A percentile compares a stretch with the other conserved stretches of the same genome.
phyloP scores from a whole-genome alignment of 805 yeast genomes.

The Candida maris region DNA sequence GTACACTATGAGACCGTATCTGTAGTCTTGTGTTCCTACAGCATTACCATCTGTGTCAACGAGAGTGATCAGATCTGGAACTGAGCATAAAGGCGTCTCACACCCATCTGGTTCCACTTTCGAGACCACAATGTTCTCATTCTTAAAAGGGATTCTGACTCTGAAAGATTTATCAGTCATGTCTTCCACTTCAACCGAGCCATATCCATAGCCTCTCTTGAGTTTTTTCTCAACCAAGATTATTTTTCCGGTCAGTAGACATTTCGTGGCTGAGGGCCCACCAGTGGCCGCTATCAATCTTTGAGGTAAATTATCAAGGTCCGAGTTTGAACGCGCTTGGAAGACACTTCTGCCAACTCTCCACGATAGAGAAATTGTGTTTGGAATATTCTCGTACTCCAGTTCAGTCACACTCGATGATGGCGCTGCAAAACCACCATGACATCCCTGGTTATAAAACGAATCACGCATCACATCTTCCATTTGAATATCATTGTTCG shows the following conservation, averaged over 20 bases:
- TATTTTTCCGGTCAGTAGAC: slow-evolving; percentile 39
- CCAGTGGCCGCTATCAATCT: slow-evolving; percentile 35
- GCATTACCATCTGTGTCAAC: slow-evolving; percentile 39
- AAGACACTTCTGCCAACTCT: slow-evolving; percentile 41
- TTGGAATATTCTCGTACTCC: slow-evolving; percentile 28
- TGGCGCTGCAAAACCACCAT: slow-evolving; percentile 35
- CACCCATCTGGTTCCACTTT: slow-evolving; percentile 18
- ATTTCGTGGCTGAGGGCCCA: slow-evolving; percentile 30
- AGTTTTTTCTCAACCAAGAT: slow-evolving; percentile 38
- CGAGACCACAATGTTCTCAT: slow-evolving; percentile 39
- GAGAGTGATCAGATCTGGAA: slow-evolving; percentile 41
- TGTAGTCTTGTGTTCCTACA: slow-evolving; percentile 43
- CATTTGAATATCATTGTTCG: slow-evolving; percentile 31
- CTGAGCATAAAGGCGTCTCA: slow-evolving; percentile 32
- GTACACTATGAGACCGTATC: slow-evolving; percentile 40
- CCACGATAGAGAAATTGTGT: slow-evolving; percentile 40
- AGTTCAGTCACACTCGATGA: slow-evolving; percentile 34
- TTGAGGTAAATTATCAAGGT: slow-evolving; percentile 32
- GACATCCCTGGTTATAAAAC: slow-evolving; percentile 38
- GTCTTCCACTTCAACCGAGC: slow-evolving; percentile 33
- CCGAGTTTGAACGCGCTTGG: slow-evolving; percentile 32
- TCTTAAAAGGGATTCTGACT: slow-evolving; percentile 39
- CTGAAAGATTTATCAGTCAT: slow-evolving; percentile 13
- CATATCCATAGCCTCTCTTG: slow-evolving; percentile 41
- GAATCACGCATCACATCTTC: slow-evolving; percentile 41